phyloP scores from a whole-genome alignment of 345 rosid species.

The Salix caprea region DNA sequence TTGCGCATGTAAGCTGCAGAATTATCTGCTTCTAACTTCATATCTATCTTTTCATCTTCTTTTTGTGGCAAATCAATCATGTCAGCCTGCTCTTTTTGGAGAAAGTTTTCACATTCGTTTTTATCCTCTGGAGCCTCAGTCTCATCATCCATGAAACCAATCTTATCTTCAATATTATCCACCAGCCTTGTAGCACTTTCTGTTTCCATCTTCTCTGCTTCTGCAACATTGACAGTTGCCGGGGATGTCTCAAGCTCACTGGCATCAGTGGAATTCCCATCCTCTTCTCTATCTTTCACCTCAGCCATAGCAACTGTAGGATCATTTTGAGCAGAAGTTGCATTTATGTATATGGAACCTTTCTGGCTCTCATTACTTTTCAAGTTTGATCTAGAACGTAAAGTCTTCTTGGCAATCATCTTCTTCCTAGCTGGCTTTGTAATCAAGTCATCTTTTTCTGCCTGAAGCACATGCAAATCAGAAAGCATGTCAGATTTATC shows the following conservation, averaged over 20 bases:
- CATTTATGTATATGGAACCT: conserved; percentile 54
- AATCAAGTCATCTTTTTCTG: conserved; percentile 23
- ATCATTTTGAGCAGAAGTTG: conserved; percentile 30
- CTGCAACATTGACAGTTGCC: conserved; percentile 27
- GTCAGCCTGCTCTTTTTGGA: conserved; percentile 24
- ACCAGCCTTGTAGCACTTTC: conserved; percentile 10
- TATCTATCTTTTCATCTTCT: conserved; percentile 4
- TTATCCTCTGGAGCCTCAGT: conserved; percentile 54
- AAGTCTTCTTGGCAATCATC: conserved; percentile 44
- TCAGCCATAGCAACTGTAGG: conserved; percentile 13
- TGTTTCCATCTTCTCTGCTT: conserved; percentile 20
- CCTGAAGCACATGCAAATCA: conserved; percentile 23
- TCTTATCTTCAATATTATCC: conserved; percentile 14
- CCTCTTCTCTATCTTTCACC: conserved; percentile 20
- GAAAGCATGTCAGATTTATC: conserved; percentile 24
- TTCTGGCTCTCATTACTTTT: conserved; percentile 37
- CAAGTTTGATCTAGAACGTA: conserved; percentile 53
- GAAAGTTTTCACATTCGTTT: conserved; percentile 20
- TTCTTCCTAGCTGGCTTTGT: conserved; percentile 41
- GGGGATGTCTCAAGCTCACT: conserved; percentile 28
- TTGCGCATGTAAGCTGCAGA: neutral
- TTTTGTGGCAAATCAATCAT: conserved; percentile 10
- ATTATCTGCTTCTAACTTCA: conserved; percentile 18
- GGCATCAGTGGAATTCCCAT: conserved; percentile 13
- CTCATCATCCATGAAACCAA: conserved; percentile 37